A percentile compares a stretch with the other conserved stretches of the same genome.
Conservation (phyloP, 495 filamentous ascomycete genomes). For the Penicillium cosmopolitanum region DNA sequence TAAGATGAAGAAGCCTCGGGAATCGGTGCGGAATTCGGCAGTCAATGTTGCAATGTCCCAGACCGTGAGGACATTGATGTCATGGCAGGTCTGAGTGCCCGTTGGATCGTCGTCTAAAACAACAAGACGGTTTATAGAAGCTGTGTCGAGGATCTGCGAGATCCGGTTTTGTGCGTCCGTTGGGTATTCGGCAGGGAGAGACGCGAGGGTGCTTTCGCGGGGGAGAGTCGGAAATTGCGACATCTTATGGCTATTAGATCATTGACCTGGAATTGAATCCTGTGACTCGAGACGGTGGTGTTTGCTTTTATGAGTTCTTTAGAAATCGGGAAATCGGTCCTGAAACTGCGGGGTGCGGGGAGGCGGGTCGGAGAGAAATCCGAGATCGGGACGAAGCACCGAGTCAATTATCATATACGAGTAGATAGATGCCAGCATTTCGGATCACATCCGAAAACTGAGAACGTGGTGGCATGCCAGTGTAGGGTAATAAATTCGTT, state of each 20-base stretch:
- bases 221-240: constrained; percentile 33
- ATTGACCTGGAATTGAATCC: not conserved
- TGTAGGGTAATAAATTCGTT: constrained; percentile 1
- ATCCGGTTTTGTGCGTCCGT: constrained; percentile 41
- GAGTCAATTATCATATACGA: not conserved
- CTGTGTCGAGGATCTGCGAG: constrained; percentile 34
- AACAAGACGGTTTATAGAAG: constrained; percentile 45
- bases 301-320: constrained; percentile 5
- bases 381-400: constrained; percentile 12
- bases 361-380: constrained; percentile 28
- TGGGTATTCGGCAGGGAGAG: constrained; percentile 38
- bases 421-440: not conserved
- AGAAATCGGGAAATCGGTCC: constrained; percentile 4
- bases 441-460: no score
- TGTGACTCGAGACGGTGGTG: constrained; percentile 20
- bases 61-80: constrained; percentile 58
- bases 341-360: constrained; percentile 22
- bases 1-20: constrained; percentile 57
- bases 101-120: constrained; percentile 61
- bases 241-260: not conserved
- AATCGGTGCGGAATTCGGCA: constrained; percentile 41
- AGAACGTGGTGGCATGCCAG: no score
- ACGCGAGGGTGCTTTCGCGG: constrained; percentile 33
- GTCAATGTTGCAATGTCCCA: constrained; percentile 49
- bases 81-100: constrained; percentile 60